Evolutionary conservation across 2,329 filamentous ascomycete genomes (phyloP).

Genomic region (Paecilomyces sp.): DNA sequence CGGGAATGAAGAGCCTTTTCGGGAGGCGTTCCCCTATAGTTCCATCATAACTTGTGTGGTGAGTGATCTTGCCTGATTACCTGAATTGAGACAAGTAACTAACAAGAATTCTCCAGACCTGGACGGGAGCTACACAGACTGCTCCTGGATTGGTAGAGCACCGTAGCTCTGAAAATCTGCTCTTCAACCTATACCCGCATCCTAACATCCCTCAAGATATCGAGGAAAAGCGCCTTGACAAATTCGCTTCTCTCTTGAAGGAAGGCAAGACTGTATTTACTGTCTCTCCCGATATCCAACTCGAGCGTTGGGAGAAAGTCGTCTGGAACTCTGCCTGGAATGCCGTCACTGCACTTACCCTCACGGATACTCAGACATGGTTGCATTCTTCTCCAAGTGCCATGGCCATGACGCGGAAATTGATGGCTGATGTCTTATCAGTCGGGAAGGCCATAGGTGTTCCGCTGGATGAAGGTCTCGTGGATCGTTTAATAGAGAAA

Average conservation of each 20-base stretch:
- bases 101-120: background rate
- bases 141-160: background rate
- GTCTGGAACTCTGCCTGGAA: background rate
- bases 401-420: background rate
- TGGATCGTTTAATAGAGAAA: background rate
- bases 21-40: constrained; percentile 20
- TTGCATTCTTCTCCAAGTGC: background rate
- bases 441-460: background rate
- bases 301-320: background rate
- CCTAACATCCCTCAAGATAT: too few species aligned
- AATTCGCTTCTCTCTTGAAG: background rate
- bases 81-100: background rate
- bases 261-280: background rate
- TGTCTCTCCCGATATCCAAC: background rate
- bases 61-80: constrained; percentile 12
- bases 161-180: background rate
- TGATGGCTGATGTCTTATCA: background rate
- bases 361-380: background rate
- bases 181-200: background rate
- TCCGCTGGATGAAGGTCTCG: background rate
- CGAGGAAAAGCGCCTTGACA: background rate
- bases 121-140: background rate
- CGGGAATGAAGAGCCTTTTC: constrained; percentile 34
- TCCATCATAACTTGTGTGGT: constrained; percentile 37
- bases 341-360: background rate